Base-by-base conservation (phyloP, 768 basidiomycete species). In the Mycena polygramma region DNA sequence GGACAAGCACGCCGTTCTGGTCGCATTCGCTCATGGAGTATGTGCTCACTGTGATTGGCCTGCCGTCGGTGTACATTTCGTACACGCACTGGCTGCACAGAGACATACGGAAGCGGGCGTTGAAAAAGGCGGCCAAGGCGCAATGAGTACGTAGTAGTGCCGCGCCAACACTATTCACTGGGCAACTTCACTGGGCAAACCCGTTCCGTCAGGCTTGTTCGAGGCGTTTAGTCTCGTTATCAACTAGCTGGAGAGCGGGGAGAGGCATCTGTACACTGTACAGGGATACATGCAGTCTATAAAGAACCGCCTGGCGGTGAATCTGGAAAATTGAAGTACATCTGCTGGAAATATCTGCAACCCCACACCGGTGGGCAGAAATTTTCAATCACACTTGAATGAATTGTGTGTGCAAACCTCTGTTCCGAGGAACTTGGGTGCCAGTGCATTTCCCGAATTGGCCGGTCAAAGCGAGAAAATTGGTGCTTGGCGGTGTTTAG, bases 21-120 rank as follows among this genome's bases (percentile, higher is more conserved):
- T 88, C 91, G 26, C 97, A 99, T 79, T 91, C 94, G 1, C 75
- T 97, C 36, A 73, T 94, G 58, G 93, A 96, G 75, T 95, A 89
- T 71, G 74, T 79, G n/a, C 86, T 93, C 72, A 45, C 68, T 6
- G 49, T 86, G 41, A 66, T 92, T 39, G 89, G 88, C 49, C 80
- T 85, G 71, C 90, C 88, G 51, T 79, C 81, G 36, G 60, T 87
- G 66, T 87, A 89, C 75, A 89, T 93, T 63, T 78, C 83, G 62
- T 89, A 91, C 76, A 89, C 90, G 5, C 92, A 93, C 76, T 77
- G 79, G 43, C 83, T 94, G 68, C 94, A 96, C 82, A 90, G 87
- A 75, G 90, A 90, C 78, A 94, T 94, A 73, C 88, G 96, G 51
- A 87, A 86, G 68, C 84, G 89, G 39, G 92, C 89, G 9, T 73